Evolutionary conservation across 257 asterid species (phyloP), one percentile per base, ranked within the genome.

Genomic region (Solanum pinnatisectum): DNA sequence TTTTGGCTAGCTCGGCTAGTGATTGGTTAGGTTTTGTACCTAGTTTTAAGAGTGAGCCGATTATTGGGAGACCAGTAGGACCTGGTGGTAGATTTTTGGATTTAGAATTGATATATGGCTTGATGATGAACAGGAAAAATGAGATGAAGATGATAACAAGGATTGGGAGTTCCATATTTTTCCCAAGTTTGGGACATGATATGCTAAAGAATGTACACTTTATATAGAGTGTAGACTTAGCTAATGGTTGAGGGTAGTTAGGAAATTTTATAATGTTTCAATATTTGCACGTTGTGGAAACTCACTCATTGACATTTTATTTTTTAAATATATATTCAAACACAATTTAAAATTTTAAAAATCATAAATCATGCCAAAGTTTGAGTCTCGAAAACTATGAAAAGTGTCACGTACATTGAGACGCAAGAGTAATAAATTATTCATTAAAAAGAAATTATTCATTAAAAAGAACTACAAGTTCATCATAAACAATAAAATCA

Each of bases 31-130:
- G 59, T 42, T 70, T 78, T 10, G 84, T 52, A 37, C 89, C 86
- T 20, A 87, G 37, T 67, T 82, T 18, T 3, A 56, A 40, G 8
- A 87, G 68, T 30, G 59, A 56, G 8, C 89, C 86, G 12, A 87
- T 40, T 32, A 87, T 79, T 22, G 89, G 86, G 40, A 77, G 60
- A 3, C 82, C 82, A 20, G 63, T 30, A 3, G 86, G 89, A 12
- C 89, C 89, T 23, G 89, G 89, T 60, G 89, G 89, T 10, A 82
- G 68, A 0, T 52, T 73, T 23, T 37, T 88, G 68, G 85, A 30
- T 20, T 46, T 46, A 2, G 85, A 44, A 8, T 81, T 56, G 16
- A 79, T 16, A 25, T 78, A 71, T 71, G 78, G 78, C 78, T 71
- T 71, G 78, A 71, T 71, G 25, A 71, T 0, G 42, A 71, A 71